Conservation (phyloP, 106 monocot genomes). For the Ottelia alismoides region DNA sequence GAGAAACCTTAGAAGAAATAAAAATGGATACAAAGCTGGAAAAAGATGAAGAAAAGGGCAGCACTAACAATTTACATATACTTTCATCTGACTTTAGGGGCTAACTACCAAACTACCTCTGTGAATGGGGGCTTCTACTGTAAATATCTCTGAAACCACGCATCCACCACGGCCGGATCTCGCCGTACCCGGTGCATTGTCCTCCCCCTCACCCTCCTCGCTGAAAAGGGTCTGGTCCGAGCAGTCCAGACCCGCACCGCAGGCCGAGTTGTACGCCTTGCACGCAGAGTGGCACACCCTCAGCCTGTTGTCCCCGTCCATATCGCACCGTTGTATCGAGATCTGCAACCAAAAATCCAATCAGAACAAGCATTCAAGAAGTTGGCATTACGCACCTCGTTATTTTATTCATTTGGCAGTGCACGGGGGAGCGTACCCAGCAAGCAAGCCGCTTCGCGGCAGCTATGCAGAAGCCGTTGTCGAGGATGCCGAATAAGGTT, state of each 20-base stretch:
- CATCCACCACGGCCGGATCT: slow-evolving; percentile 67
- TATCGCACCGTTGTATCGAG: slow-evolving; percentile 89
- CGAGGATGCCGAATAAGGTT: slow-evolving; percentile 49
- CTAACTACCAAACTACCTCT: too few relatives aligned
- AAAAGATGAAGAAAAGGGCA: too few relatives aligned
- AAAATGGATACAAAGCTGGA: too few relatives aligned
- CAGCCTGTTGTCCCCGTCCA: slow-evolving; percentile 92
- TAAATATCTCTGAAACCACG: slow-evolving; percentile 37
- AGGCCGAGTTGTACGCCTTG: slow-evolving; percentile 69
- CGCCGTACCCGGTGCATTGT: slow-evolving; percentile 89
- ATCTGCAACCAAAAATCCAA: too few relatives aligned
- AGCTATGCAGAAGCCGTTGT: slow-evolving; percentile 67
- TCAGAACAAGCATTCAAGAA: too few relatives aligned
- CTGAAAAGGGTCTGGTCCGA: slow-evolving; percentile 96
- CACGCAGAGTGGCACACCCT: slow-evolving; percentile 97
- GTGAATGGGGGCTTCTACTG: slow-evolving; percentile 5
- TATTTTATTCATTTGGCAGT: neutral
- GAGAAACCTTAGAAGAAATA: too few relatives aligned
- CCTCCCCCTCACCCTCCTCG: slow-evolving; percentile 60
- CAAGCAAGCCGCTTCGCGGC: slow-evolving; percentile 93
- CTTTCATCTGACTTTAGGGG: too few relatives aligned
- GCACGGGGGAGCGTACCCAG: slow-evolving; percentile 51
- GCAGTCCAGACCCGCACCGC: slow-evolving; percentile 85
- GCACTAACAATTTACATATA: too few relatives aligned
- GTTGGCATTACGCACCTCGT: neutral